A percentile compares a stretch with the other conserved stretches of the same genome.
Evolutionary conservation across 2,329 filamentous ascomycete genomes (phyloP).

Genomic region (Furcasterigmium sp.): DNA sequence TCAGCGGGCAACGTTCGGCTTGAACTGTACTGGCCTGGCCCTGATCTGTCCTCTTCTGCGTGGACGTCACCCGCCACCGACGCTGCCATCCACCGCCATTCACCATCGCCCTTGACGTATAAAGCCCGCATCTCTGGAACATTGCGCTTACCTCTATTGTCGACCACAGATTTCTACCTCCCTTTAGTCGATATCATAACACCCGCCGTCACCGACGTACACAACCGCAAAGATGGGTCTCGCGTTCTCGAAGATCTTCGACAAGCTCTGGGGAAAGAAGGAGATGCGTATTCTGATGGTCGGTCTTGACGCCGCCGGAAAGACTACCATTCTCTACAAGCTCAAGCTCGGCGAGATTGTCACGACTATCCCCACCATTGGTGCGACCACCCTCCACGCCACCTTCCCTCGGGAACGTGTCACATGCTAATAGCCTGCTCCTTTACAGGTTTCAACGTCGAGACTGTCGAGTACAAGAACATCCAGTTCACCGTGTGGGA

Average conservation of each 20-base stretch:
- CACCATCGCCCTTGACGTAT: neutral
- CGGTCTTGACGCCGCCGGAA: conserved; percentile 94
- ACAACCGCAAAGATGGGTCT: conserved; percentile 68
- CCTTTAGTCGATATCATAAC: neutral
- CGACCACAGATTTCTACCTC: neutral
- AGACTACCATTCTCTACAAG: conserved; percentile 99
- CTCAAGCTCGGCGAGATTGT: conserved; percentile 97
- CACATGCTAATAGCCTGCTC: neutral
- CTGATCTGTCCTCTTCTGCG: conserved; percentile 4
- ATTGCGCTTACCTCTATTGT: neutral
- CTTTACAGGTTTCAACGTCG: conserved; percentile 73
- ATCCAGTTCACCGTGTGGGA: conserved; percentile 99
- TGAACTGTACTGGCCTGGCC: neutral
- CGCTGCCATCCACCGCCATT: conserved; percentile 4
- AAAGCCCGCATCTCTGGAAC: neutral
- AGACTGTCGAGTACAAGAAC: conserved; percentile 98
- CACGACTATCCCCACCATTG: conserved; percentile 96
- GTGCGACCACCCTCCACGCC: conserved; percentile 25
- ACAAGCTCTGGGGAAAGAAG: conserved; percentile 98
- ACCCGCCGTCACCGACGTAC: conserved; percentile 1
- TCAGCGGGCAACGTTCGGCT: neutral
- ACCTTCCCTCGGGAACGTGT: too few relatives aligned
- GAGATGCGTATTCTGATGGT: conserved; percentile 99
- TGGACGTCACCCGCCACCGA: neutral
- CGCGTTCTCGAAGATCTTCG: conserved; percentile 92